phyloP scores from a whole-genome alignment of 441 rosid genomes.

The Hypseocharis bilobata region DNA sequence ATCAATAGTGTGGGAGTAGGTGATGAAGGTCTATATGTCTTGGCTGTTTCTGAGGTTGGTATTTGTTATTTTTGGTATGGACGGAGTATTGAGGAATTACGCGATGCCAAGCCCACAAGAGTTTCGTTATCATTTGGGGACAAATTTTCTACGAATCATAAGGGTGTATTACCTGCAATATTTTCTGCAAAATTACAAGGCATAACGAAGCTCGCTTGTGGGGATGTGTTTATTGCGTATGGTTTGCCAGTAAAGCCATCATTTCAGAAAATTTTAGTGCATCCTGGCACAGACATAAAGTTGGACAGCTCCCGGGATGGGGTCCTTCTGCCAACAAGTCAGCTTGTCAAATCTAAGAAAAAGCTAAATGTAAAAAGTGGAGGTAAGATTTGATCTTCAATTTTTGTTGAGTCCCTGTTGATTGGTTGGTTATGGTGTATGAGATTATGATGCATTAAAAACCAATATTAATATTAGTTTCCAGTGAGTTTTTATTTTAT shows the following conservation, averaged over 20 bases:
- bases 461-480: not conserved
- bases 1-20: conserved; percentile 34
- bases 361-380: conserved; percentile 34
- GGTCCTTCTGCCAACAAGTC: conserved; percentile 54
- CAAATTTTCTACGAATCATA: conserved; percentile 31
- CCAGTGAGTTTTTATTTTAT: too few relatives aligned
- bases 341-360: conserved; percentile 41
- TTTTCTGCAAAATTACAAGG: conserved; percentile 80
- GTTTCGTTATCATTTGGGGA: conserved; percentile 45
- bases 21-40: conserved; percentile 41
- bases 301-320: conserved; percentile 62
- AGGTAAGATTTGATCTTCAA: conserved; percentile 35
- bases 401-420: conserved; percentile 4
- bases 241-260: conserved; percentile 70
- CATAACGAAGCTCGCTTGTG: conserved; percentile 41
- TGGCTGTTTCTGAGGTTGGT: conserved; percentile 82
- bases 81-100: conserved; percentile 48
- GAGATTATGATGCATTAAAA: not conserved
- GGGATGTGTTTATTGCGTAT: conserved; percentile 53
- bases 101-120: conserved; percentile 55
- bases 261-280: conserved; percentile 65
- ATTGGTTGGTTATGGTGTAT: not conserved
- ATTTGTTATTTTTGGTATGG: conserved; percentile 83
- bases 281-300: conserved; percentile 50
- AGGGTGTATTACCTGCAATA: conserved; percentile 42